Evolutionary conservation across 1,139 yeast genomes (phyloP), one percentile per base, ranked within the genome.

Genomic region (Eremothecium gossypii): DNA sequence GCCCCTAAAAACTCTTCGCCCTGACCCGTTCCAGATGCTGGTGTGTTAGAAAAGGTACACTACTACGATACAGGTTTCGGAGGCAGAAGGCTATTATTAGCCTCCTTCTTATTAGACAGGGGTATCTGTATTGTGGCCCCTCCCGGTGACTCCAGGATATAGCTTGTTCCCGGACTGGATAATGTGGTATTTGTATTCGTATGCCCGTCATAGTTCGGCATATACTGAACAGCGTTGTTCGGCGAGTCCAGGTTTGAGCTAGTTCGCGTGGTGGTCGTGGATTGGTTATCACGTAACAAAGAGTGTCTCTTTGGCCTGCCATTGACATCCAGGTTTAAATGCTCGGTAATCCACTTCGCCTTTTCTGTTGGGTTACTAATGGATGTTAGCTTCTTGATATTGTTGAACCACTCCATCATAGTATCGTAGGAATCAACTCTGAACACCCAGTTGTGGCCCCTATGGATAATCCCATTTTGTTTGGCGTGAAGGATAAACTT

Each of bases 361-460:
- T 57, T 59, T 32, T 55, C 53, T 27, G 54, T 49, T 5, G 54
- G 47, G 38, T 50, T 52, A 12, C 53, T 46, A 12, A 54, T 51
- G 5, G 55, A 49, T 1, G 63, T 83, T 54, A 86, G 68, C 35
- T 70, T 69, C 55, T 78, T 78, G 49, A 89, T 70, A 58, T 84
- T 94, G 49, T 75, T 74, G 61, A 76, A 85, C 98, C 98, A 91
- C 26, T 72, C 75, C 56, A 82, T 77, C 89, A 87, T 83, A 39
- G 74, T 68, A 38, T 78, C 81, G 55, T 83, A 83, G 37, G 82
- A 75, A 56, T 83, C 89, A 20, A 94, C 81, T 54, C 95, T 73
- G 67, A 91, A 89, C 8, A 87, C 95, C 86, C 93, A 87, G 56
- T 86, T 87, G 65, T 89, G 96, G 41, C 86, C 84, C 56, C 86